Conservation (phyloP, 441 rosid species). For the Euphorbia celastroides region DNA sequence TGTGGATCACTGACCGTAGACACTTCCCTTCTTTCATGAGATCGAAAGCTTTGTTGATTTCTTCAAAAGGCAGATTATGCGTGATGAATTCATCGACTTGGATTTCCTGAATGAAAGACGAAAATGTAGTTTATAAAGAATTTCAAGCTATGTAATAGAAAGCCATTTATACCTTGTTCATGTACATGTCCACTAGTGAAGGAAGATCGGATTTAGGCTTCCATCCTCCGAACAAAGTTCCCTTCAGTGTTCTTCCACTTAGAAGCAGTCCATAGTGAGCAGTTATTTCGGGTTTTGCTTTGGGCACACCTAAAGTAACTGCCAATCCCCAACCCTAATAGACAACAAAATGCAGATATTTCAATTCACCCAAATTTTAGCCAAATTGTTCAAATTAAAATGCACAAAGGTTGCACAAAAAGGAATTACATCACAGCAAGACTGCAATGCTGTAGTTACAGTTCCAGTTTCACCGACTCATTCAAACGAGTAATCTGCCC, state of each 20-base stretch:
- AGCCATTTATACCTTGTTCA: conserved; percentile 49
- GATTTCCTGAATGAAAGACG: conserved; percentile 51
- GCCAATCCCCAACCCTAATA: conserved; percentile 88
- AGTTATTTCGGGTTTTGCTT: conserved; percentile 64
- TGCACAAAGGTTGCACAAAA: background rate
- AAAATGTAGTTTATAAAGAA: background rate
- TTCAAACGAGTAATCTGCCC: conserved; percentile 87
- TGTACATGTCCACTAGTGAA: conserved; percentile 61
- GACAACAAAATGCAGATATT: background rate
- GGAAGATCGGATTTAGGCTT: conserved; percentile 91
- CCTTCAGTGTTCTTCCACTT: conserved; percentile 69
- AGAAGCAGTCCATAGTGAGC: conserved; percentile 77
- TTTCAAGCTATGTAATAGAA: background rate
- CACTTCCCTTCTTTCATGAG: conserved; percentile 88
- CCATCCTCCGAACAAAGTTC: conserved; percentile 85
- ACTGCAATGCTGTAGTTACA: conserved; percentile 75
- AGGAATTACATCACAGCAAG: conserved; percentile 70
- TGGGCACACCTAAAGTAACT: conserved; percentile 88
- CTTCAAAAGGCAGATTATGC: conserved; percentile 65
- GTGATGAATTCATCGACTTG: conserved; percentile 68
- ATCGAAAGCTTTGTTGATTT: conserved; percentile 64
- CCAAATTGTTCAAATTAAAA: background rate
- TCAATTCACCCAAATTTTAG: conserved; percentile 3
- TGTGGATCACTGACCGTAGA: conserved; percentile 73
- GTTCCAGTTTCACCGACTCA: conserved; percentile 73